Evolutionary conservation across 1,139 yeast species (phyloP).

Genomic region (Kodamaea derodonti): DNA sequence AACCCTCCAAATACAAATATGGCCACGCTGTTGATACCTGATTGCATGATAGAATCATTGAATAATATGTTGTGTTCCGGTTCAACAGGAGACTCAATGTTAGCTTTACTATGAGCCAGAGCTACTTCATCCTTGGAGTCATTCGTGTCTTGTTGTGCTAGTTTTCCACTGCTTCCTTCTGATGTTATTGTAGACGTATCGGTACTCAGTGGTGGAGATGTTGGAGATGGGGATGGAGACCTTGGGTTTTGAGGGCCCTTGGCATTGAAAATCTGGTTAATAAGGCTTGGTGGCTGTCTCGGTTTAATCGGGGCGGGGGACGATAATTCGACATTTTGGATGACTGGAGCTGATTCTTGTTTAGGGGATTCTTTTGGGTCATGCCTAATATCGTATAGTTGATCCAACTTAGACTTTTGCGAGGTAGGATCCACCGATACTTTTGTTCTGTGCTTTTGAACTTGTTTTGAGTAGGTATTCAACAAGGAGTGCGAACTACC

Average conservation of each 20-base stretch:
- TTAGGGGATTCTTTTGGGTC: conserved; percentile 1
- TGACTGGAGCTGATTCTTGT: neutral
- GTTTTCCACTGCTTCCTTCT: conserved; percentile 1
- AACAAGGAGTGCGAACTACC: conserved; percentile 19
- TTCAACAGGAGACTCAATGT: conserved; percentile 2
- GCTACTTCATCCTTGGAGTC: neutral
- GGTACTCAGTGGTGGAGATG: neutral
- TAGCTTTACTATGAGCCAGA: neutral
- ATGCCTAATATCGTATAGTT: conserved; percentile 1
- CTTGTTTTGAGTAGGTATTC: conserved; percentile 28
- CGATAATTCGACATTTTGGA: conserved; percentile 1
- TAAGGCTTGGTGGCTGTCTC: conserved; percentile 2
- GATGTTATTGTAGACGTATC: neutral
- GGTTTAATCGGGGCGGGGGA: conserved; percentile 1
- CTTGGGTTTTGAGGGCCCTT: neutral
- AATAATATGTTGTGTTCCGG: conserved; percentile 8
- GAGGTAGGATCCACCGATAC: conserved; percentile 11
- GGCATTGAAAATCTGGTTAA: neutral
- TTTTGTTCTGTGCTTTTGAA: conserved; percentile 31
- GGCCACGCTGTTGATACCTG: conserved; percentile 20
- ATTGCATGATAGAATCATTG: conserved; percentile 13
- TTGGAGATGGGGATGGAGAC: neutral
- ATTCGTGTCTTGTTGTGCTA: neutral
- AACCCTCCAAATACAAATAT: conserved; percentile 45
- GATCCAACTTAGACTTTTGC: conserved; percentile 3